Base-by-base conservation (phyloP, 352 stramenopile species). In the Phytophthora brassicae region DNA sequence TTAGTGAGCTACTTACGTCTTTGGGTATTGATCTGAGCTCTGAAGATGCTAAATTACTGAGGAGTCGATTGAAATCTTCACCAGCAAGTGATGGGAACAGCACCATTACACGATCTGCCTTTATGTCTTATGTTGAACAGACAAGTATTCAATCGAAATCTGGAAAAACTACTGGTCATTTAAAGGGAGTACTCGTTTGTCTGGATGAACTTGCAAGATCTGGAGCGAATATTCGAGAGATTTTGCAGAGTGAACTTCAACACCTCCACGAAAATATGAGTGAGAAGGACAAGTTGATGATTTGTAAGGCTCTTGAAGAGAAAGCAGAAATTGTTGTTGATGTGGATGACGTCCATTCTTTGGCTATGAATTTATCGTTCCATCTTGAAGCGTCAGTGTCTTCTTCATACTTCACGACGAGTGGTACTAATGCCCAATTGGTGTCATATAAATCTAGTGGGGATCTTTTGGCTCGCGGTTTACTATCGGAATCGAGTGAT, bases 231-330 rank as follows among this genome's bases (percentile, higher is more conserved):
- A 54, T 42, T 47, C 64, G 70, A 47, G 64, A 77, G 33, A 28
- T 38, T 14, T n/a, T 81, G n/a, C 74, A 66, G 42, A 49, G 70
- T 13, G 63, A 85, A 12, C 29, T 86, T 0, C 74, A 83, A 31
- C 69, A 77, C 22, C 43, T 89, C 13, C 76, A 88, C 20, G 78
- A 60, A 71, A 75, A 80, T 33, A 62, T 82, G 17, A 66, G 63
- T 1, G 23, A 56, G 24, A 68, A 66, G 12, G 66, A 81, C 2
- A 53, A 68, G 7, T 9, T 68, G 9, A 16, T 45, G 3, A 38
- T 79, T 14, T 70, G 74, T 26, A 66, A 68, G 23, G 22, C 48
- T 26, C 54, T 89, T 1, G 66, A 73, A 6, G 47, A 68, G 8
- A 68, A 61, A 12, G 36, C 59, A n/a, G 66, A 53, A 3, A 1